These are phyloP conservation scores for Uronychia binucleata DNA, from an alignment of 73 alveolate genomes.

Conservation along the genomic window DNA sequence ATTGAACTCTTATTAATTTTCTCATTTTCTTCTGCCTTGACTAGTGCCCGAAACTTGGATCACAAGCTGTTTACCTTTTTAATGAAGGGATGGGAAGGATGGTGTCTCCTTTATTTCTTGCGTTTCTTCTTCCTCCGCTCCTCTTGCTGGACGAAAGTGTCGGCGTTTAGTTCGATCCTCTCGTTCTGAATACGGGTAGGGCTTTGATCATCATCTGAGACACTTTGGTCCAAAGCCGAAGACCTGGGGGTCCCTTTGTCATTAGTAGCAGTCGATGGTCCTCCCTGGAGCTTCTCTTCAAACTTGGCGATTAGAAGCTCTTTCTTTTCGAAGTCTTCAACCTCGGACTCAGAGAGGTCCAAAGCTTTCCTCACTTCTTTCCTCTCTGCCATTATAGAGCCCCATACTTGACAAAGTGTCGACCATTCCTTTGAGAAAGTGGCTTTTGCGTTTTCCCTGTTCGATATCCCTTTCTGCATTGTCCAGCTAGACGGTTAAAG, in stretches of 20 bases:
- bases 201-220: no score
- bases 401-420: background rate
- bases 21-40: background rate
- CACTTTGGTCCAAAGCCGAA: no score
- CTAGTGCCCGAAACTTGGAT: background rate
- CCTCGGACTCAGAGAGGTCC: background rate
- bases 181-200: no score
- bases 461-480: background rate
- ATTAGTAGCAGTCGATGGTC: background rate
- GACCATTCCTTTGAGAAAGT: background rate
- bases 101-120: background rate
- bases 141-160: no score
- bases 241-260: background rate
- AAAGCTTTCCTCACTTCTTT: background rate
- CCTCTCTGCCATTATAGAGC: background rate
- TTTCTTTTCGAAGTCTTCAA: background rate
- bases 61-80: background rate
- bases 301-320: background rate
- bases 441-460: background rate
- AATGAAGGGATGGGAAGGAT: background rate
- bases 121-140: background rate
- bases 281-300: background rate
- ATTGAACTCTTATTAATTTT: background rate
- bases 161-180: no score
- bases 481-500: background rate